A percentile compares a stretch with the other conserved stretches of the same genome.
phyloP scores from a whole-genome alignment of 2,329 filamentous ascomycete species.

The Raffaelea deltoideospora region DNA sequence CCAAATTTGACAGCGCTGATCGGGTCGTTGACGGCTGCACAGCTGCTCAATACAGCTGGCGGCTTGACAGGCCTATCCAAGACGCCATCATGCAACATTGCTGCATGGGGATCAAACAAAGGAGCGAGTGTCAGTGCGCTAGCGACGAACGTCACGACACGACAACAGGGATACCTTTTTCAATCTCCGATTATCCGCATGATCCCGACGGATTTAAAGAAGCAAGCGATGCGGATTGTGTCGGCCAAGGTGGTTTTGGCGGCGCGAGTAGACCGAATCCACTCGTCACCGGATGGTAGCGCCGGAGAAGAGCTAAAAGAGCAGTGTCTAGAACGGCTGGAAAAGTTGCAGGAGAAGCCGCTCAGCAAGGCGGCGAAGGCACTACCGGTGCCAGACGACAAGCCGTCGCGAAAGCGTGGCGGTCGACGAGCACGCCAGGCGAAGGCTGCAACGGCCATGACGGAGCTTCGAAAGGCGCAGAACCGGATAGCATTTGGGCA shows the following conservation, averaged over 20 bases:
- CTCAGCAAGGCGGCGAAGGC: constrained; percentile 79
- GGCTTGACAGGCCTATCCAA: constrained; percentile 80
- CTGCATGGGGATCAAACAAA: constrained; percentile 82
- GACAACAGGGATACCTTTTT: constrained; percentile 87
- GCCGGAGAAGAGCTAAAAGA: constrained; percentile 70
- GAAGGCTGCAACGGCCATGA: constrained; percentile 95
- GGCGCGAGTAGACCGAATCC: constrained; percentile 75
- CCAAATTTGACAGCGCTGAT: constrained; percentile 86
- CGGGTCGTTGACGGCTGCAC: constrained; percentile 82
- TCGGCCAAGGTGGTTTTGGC: constrained; percentile 89
- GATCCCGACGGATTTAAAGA: constrained; percentile 75
- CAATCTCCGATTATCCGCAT: constrained; percentile 77
- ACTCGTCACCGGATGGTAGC: constrained; percentile 66
- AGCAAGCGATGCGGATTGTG: constrained; percentile 89
- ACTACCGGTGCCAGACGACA: constrained; percentile 86
- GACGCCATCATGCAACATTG: constrained; percentile 83
- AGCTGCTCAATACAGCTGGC: constrained; percentile 89
- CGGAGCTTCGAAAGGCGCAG: constrained; percentile 86
- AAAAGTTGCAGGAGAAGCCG: constrained; percentile 84
- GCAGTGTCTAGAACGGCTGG: constrained; percentile 69
- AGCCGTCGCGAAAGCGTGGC: constrained; percentile 82
- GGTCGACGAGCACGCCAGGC: constrained; percentile 81
- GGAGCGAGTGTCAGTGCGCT: constrained; percentile 60
- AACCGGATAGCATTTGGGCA: constrained; percentile 94
- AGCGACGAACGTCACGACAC: constrained; percentile 80